These are phyloP conservation scores for Cerrena zonata DNA, from an alignment of 1,284 basidiomycete genomes.

Conservation along the genomic window DNA sequence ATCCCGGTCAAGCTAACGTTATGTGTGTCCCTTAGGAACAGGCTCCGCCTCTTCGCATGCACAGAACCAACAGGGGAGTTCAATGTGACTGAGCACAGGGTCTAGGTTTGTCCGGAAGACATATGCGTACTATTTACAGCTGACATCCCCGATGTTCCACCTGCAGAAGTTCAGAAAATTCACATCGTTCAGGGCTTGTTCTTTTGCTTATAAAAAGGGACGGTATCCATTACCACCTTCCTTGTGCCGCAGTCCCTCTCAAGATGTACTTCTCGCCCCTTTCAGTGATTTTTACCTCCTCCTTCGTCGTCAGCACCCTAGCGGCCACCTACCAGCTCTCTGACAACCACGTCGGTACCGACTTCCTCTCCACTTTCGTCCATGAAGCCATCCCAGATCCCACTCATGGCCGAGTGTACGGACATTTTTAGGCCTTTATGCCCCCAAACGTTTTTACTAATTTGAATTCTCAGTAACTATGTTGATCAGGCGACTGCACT, in stretches of 20 bases:
- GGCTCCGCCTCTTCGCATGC: too few relatives aligned
- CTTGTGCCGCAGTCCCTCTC: neutral
- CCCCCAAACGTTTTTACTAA: neutral
- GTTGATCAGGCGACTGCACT: slow-evolving; percentile 20
- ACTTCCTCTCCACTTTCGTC: slow-evolving; percentile 42
- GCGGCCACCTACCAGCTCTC: slow-evolving; percentile 32
- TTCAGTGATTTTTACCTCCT: neutral
- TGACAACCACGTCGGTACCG: slow-evolving; percentile 39
- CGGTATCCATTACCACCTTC: neutral
- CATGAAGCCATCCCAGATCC: slow-evolving; percentile 49
- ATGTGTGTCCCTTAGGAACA: too few relatives aligned
- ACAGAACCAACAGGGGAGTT: too few relatives aligned
- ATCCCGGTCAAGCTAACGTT: too few relatives aligned
- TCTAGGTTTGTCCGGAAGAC: neutral
- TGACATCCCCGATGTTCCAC: neutral
- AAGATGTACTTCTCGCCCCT: neutral
- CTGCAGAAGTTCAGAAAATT: neutral
- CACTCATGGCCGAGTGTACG: slow-evolving; percentile 54
- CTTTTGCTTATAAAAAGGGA: neutral
- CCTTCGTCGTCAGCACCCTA: neutral
- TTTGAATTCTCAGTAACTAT: slow-evolving; percentile 21
- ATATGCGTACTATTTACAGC: neutral
- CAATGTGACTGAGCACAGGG: neutral
- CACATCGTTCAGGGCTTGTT: neutral
- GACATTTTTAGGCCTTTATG: neutral